Evolutionary conservation across 2,329 filamentous ascomycete species (phyloP).

Genomic region (Aspergillus niger): DNA sequence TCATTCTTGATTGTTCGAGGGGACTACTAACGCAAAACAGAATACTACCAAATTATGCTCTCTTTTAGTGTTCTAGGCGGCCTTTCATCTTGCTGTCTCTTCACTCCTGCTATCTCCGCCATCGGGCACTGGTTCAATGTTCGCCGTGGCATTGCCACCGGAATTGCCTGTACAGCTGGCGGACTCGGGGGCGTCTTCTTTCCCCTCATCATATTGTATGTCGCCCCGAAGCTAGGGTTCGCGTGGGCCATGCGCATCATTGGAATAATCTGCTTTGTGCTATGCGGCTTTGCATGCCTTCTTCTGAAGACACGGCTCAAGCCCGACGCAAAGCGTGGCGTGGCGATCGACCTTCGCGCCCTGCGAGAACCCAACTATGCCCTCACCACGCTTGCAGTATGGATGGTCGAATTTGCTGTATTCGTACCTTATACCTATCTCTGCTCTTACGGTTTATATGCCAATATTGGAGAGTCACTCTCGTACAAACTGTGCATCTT

Average conservation of each 20-base stretch:
- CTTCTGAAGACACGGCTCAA: constrained; percentile 27
- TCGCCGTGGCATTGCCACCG: constrained; percentile 33
- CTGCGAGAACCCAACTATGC: constrained; percentile 26
- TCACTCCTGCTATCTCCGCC: constrained; percentile 31
- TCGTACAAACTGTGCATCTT: constrained; percentile 34
- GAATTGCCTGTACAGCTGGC: constrained; percentile 35
- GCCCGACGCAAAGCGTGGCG: constrained; percentile 18
- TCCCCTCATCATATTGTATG: constrained; percentile 32
- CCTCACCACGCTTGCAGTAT: constrained; percentile 30
- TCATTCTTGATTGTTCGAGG: not conserved
- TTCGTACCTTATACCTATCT: constrained; percentile 40
- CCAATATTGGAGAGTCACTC: constrained; percentile 20
- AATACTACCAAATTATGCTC: constrained; percentile 41
- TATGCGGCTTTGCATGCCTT: constrained; percentile 22
- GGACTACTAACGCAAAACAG: constrained; percentile 21
- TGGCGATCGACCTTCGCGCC: constrained; percentile 23
- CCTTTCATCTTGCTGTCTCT: constrained; percentile 28
- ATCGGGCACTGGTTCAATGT: constrained; percentile 37
- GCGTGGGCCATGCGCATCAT: constrained; percentile 31
- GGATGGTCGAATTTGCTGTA: constrained; percentile 36
- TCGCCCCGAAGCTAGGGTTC: constrained; percentile 30
- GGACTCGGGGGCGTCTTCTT: constrained; percentile 37
- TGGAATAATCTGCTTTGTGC: constrained; percentile 21
- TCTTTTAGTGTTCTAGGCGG: constrained; percentile 36
- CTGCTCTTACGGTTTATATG: constrained; percentile 31